Conservation (phyloP, 495 filamentous ascomycete genomes). For the Echria macrotheca region DNA sequence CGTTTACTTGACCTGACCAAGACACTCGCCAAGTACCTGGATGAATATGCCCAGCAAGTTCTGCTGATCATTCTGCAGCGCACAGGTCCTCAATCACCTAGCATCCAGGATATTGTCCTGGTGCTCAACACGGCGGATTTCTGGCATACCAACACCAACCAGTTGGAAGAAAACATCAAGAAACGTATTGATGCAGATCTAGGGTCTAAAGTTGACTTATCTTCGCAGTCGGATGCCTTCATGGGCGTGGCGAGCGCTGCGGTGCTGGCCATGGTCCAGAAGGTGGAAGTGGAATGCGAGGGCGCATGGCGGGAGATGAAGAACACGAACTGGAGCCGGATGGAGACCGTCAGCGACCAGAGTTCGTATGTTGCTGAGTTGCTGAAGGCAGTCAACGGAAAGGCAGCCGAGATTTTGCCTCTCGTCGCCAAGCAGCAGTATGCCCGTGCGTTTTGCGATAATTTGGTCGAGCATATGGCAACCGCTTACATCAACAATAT, state of each 20-base stretch:
- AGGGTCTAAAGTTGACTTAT: slow-evolving; percentile 71
- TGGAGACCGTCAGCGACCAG: slow-evolving; percentile 93
- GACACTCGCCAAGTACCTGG: slow-evolving; percentile 86
- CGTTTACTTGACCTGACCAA: slow-evolving; percentile 80
- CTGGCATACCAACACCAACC: slow-evolving; percentile 86
- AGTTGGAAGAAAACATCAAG: slow-evolving; percentile 92
- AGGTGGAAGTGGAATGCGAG: slow-evolving; percentile 76
- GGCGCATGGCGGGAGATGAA: slow-evolving; percentile 95
- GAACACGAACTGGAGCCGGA: slow-evolving; percentile 89
- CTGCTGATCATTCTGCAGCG: slow-evolving; percentile 71
- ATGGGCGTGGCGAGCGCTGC: slow-evolving; percentile 90
- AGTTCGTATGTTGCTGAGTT: slow-evolving; percentile 86
- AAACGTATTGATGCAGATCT: slow-evolving; percentile 75
- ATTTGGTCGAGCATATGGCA: slow-evolving; percentile 79
- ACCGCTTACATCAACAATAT: slow-evolving; percentile 75
- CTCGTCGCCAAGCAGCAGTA: slow-evolving; percentile 90
- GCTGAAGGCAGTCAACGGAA: slow-evolving; percentile 61
- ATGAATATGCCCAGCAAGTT: slow-evolving; percentile 92
- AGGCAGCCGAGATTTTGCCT: slow-evolving; percentile 65
- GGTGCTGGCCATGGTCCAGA: slow-evolving; percentile 74
- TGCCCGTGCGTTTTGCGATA: slow-evolving; percentile 88
- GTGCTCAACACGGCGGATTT: slow-evolving; percentile 97
- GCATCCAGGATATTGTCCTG: slow-evolving; percentile 70
- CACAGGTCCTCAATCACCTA: slow-evolving; percentile 51
- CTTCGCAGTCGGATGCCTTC: slow-evolving; percentile 89